These are phyloP conservation scores for Forsythia suspensa DNA, from an alignment of 257 asterid species.

Conservation along the genomic window DNA sequence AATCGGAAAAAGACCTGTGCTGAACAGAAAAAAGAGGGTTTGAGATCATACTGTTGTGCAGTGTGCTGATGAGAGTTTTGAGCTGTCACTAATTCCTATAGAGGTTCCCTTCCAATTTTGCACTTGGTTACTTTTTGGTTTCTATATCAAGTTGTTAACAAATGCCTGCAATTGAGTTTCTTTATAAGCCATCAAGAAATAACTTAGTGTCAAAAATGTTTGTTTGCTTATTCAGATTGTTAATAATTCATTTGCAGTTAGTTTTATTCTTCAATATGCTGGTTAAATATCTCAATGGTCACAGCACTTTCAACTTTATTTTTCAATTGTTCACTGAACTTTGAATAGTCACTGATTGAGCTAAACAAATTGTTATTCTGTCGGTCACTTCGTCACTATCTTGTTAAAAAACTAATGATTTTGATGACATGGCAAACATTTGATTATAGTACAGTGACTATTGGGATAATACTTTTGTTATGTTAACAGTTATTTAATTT, in stretches of 20 bases:
- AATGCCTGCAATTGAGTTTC: neutral
- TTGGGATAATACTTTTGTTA: no score
- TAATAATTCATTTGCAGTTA: neutral
- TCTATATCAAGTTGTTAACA: slow-evolving; percentile 1
- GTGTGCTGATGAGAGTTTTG: neutral
- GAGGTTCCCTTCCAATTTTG: slow-evolving; percentile 5
- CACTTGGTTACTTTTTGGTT: slow-evolving; percentile 16
- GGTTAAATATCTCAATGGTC: no score
- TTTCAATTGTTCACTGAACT: no score
- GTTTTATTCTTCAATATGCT: neutral
- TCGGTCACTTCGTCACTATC: no score
- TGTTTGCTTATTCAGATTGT: neutral
- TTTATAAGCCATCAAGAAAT: neutral
- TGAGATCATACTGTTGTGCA: slow-evolving; percentile 26
- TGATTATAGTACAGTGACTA: no score
- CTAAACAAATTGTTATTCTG: no score
- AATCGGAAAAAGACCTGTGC: slow-evolving; percentile 41
- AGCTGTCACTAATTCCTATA: neutral
- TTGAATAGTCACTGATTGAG: no score
- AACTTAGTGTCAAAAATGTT: neutral
- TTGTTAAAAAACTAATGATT: no score
- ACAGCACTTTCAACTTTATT: no score
- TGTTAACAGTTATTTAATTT: no score
- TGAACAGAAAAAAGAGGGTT: slow-evolving; percentile 64
- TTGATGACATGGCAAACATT: no score